Base-by-base conservation (phyloP, 2,329 filamentous ascomycete genomes). In the Ceratocystis albifundus region DNA sequence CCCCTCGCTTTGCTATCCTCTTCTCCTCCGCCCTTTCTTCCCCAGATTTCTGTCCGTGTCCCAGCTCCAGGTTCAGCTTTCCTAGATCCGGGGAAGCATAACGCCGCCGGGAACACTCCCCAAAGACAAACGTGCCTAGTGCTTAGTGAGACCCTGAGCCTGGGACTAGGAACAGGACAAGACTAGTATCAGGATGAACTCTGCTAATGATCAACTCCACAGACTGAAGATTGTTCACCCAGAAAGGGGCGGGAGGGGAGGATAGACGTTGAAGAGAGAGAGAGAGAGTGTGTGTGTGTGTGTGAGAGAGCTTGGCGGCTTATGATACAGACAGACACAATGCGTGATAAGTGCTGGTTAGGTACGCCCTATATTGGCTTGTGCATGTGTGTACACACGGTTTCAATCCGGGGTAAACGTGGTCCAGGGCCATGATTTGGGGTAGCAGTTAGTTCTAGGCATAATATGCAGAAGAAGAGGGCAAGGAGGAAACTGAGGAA, bases 61-160 rank as follows among this genome's bases (percentile, higher is more conserved):
- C 48, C 48, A 53, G 48, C n/a, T n/a, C n/a, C n/a, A n/a, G n/a
- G n/a, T n/a, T n/a, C n/a, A n/a, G n/a, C 20, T 53, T 57, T 57
- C 28, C 53, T 57, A 10, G 36, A 57, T 57, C 53, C 53, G 53
- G 53, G 53, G 53, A 57, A 57, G 53, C 53, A 12, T 57, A 32
- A 57, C 53, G 6, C 25, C 53, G 28, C 25, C 53, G 28, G 53
- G 32, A 36, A 36, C 53, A 15, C 28, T 30, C 25, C 15, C 48
- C 20, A 32, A 32, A 17, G 15, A n/a, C 25, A 57, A 25, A 57
- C 28, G 15, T 30, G 25, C 28, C 15, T 57, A 32, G 53, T 30
- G 25, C 28, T 32, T 32, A 57, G 53, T 32, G 53, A 57, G 53
- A 57, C 53, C 53, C 53, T 57, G 53, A 57, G 25, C 17, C 53